Conservation (phyloP, 495 filamentous ascomycete genomes). For the Aspergillus sclerotioniger region DNA sequence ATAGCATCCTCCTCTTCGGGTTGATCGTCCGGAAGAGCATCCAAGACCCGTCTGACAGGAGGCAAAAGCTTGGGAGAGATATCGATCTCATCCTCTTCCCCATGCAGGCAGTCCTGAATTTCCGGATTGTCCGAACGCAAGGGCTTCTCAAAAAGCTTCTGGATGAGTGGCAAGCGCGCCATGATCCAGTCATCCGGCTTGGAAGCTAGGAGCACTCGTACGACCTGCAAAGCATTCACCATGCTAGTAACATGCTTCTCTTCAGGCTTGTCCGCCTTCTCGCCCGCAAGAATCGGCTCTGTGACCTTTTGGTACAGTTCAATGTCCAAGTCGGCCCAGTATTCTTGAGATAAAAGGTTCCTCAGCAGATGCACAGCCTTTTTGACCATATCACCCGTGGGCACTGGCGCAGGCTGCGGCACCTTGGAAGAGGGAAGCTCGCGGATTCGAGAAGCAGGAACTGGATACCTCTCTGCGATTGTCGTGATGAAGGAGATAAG, state of each 20-base stretch:
- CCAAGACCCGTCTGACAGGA: slow-evolving; percentile 75
- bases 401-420: slow-evolving; percentile 47
- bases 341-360: slow-evolving; percentile 80
- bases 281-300: slow-evolving; percentile 72
- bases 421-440: slow-evolving; percentile 46
- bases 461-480: slow-evolving; percentile 76
- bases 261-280: slow-evolving; percentile 61
- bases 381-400: slow-evolving; percentile 72
- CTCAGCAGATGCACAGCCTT: slow-evolving; percentile 81
- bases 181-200: slow-evolving; percentile 89
- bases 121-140: slow-evolving; percentile 83
- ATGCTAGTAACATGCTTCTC: slow-evolving; percentile 76
- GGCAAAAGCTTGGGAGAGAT: slow-evolving; percentile 54
- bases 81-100: slow-evolving; percentile 62
- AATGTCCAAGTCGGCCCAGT: slow-evolving; percentile 89
- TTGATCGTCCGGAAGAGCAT: slow-evolving; percentile 84
- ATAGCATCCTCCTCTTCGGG: slow-evolving; percentile 88
- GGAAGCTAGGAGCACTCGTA: slow-evolving; percentile 80
- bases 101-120: slow-evolving; percentile 86
- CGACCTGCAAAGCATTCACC: slow-evolving; percentile 87
- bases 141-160: slow-evolving; percentile 87
- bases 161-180: slow-evolving; percentile 68
- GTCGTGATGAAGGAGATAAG: slow-evolving; percentile 90
- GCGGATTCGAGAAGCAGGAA: slow-evolving; percentile 65
- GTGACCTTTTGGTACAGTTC: slow-evolving; percentile 89